Evolutionary conservation across 495 filamentous ascomycete species (phyloP), one percentile per base, ranked within the genome.

Genomic region (Tuber aestivum): DNA sequence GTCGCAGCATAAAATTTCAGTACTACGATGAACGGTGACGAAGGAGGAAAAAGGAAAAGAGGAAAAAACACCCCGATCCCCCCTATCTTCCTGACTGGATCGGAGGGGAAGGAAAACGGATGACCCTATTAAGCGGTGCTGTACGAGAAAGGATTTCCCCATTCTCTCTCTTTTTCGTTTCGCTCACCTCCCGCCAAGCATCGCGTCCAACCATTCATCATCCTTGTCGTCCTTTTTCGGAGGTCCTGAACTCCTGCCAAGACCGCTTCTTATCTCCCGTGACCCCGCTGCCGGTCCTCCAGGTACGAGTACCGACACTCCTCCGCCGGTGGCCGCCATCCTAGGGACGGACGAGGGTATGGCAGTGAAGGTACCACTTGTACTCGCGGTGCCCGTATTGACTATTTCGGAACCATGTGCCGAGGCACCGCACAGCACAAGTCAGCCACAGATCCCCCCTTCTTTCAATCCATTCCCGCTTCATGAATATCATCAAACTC

Each of bases 181-280:
- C 16, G n/a, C 27, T 74, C 73, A 80, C 78, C 75, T 81, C 76
- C 75, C 78, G 72, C 75, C 75, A 6, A 81, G 72, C 79, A 81
- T 81, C 42, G 72, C 76, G 74, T 81, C 79, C 23, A 81, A 70
- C 79, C 79, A 81, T 68, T 81, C 70, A 80, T 81, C 79, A 76
- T 73, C 79, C 72, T 77, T 72, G 75, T 72, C 72, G 44, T 80
- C 70, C 76, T 61, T 70, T 37, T 71, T 73, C 73, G n/a, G 44
- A 73, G 48, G 76, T 79, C 72, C 70, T 65, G 56, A 77, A 79
- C 78, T 75, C 70, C 73, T 75, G 78, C 78, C 77, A 79, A 79
- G 78, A 45, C 65, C 70, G 38, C 78, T 41, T 68, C 73, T 79
- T 79, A 79, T 79, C 76, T 79, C 78, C 42, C 72, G 77, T 71